Percentiles rank a stretch among this genome's conserved stretches.
phyloP scores from a whole-genome alignment of 2,329 filamentous ascomycete genomes.

The Diaporthe sp. region DNA sequence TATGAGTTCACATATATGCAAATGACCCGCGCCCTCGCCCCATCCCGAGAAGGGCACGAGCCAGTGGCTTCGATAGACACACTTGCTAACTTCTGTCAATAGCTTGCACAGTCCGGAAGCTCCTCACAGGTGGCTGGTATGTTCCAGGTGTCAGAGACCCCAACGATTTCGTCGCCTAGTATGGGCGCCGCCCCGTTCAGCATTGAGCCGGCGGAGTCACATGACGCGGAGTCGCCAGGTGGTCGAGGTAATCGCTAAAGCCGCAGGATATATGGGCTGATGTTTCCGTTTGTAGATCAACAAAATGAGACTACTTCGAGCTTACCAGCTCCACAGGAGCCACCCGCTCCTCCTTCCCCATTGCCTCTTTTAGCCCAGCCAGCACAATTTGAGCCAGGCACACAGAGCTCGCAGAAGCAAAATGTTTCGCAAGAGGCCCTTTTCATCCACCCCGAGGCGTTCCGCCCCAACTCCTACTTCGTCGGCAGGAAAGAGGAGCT shows the following conservation, averaged over 20 bases:
- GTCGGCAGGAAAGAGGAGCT: slow-evolving; percentile 72
- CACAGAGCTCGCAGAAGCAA: slow-evolving; percentile 26
- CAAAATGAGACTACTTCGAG: slow-evolving; percentile 38
- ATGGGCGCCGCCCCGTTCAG: slow-evolving; percentile 24
- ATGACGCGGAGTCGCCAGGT: slow-evolving; percentile 31
- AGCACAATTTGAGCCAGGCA: slow-evolving; percentile 1
- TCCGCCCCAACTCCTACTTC: slow-evolving; percentile 74
- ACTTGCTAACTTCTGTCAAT: neutral
- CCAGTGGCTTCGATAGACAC: neutral
- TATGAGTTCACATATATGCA: neutral
- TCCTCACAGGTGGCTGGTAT: slow-evolving; percentile 36
- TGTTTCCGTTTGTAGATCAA: slow-evolving; percentile 39
- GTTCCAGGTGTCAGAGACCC: slow-evolving; percentile 24
- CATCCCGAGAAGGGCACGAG: neutral
- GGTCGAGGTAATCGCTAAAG: slow-evolving; percentile 34
- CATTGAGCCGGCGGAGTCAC: slow-evolving; percentile 19
- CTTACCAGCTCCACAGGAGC: slow-evolving; percentile 20
- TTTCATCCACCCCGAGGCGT: slow-evolving; percentile 66
- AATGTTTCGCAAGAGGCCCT: slow-evolving; percentile 42
- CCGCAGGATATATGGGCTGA: slow-evolving; percentile 43
- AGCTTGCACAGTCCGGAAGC: slow-evolving; percentile 20
- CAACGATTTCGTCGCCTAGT: neutral
- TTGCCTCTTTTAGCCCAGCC: slow-evolving; percentile 39
- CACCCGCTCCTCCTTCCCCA: slow-evolving; percentile 38
- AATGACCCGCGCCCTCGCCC: neutral